Base-by-base conservation (phyloP, 1,139 yeast species). In the Taphrina populina region DNA sequence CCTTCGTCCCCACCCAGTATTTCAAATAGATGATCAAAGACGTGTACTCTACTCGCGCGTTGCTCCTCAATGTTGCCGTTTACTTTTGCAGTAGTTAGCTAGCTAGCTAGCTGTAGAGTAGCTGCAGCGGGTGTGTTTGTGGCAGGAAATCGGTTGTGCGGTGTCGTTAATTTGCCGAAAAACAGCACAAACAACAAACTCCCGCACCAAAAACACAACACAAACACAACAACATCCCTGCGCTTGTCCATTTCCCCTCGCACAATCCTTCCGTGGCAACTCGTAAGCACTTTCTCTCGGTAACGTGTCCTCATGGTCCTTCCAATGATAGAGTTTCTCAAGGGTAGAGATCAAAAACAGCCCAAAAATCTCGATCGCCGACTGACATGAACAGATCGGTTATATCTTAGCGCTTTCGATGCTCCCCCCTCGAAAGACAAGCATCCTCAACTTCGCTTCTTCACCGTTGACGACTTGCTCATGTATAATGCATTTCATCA, bases 401-500 rank as follows among this genome's bases (percentile, higher is more conserved):
- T 90, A 40, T 92, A 92, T 66, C 79, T 92, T 7, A 97, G 95
- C 11, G 95, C 96, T 4, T 88, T 81, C 67, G 95, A 88, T 67
- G 73, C 77, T 60, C 73, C 81, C 7, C 98, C 98, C 1, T 74
- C 75, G 56, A 95, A 87, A 67, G 79, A 76, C 21, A 84, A 83
- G 41, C 73, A 83, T 44, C 95, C 87, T 1, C 86, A 84, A 69
- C 30, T 57, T 51, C 52, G 54, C 24, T 59, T 58, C 51, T 90
- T 92, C 71, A 88, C 97, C 0, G 86, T 92, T 2, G 98, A 92
- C 66, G 95, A 90, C 64, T 82, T 90, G 0, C 77, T 92, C 52
- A 94, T 95, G 4, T 92, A 92, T 70, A 92, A 92, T 67, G 78
- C 95, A 11, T 92, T 92, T 73, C 95, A 92, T 69, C 78, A 90